A percentile compares a stretch with the other conserved stretches of the same genome.
phyloP scores from a whole-genome alignment of 2,329 filamentous ascomycete species.

The Sporothrix variecibatus region DNA sequence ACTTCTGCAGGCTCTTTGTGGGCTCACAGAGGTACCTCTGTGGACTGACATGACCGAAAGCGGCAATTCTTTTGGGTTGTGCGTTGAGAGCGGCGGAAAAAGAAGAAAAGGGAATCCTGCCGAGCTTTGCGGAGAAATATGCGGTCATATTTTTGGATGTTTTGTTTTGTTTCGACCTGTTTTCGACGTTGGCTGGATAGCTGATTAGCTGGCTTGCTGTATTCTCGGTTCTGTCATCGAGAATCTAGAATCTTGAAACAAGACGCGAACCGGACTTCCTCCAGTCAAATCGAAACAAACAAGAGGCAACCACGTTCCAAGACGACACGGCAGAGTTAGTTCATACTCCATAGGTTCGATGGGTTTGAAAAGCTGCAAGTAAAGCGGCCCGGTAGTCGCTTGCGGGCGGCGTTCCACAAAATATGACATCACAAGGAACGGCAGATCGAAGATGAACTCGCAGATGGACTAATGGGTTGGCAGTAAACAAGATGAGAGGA shows the following conservation, averaged over 20 bases:
- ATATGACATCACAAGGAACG: background rate
- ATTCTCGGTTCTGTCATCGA: background rate
- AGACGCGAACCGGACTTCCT: background rate
- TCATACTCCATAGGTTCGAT: background rate
- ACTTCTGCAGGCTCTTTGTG: background rate
- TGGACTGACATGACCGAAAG: background rate
- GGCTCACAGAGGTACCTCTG: background rate
- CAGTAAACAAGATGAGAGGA: background rate
- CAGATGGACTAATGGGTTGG: background rate
- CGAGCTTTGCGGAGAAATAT: background rate
- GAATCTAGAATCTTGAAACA: background rate
- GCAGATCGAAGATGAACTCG: background rate
- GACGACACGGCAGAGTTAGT: background rate
- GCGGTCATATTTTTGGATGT: background rate
- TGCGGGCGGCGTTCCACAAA: background rate
- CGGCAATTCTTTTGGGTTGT: slow-evolving; percentile 5
- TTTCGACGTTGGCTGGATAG: background rate
- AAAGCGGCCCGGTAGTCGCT: background rate
- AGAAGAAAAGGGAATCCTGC: background rate
- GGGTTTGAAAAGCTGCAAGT: background rate
- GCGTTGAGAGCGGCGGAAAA: background rate
- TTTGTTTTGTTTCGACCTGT: background rate
- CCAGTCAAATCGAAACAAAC: background rate
- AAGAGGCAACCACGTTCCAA: background rate
- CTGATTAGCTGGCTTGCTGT: no score